Conservation (phyloP, 257 asterid genomes). For the Solanum habrochaites region DNA sequence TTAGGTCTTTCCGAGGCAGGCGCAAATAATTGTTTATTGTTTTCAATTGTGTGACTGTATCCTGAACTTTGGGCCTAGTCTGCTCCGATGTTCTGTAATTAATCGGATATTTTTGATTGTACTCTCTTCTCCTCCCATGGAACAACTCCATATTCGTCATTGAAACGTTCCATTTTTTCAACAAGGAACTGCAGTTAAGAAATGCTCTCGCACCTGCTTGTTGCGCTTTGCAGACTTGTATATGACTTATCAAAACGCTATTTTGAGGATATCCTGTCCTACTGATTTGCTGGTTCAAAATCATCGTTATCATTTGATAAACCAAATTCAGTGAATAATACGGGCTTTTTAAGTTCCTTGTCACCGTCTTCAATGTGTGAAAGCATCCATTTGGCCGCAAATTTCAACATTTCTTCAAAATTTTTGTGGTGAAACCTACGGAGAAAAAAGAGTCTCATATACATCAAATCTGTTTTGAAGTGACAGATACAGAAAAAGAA, state of each 20-base stretch:
- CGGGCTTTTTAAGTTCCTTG: constrained; percentile 74
- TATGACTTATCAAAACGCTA: constrained; percentile 57
- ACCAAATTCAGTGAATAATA: constrained; percentile 88
- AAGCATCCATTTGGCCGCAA: constrained; percentile 69
- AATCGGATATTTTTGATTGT: constrained; percentile 46
- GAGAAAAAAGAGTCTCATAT: not conserved
- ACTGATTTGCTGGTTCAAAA: constrained; percentile 50
- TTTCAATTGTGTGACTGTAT: constrained; percentile 49
- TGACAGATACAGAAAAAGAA: not conserved
- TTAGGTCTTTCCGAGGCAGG: constrained; percentile 10
- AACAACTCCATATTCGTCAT: constrained; percentile 84
- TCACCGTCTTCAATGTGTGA: constrained; percentile 99
- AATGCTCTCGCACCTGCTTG: constrained; percentile 76
- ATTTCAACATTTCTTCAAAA: constrained; percentile 62
- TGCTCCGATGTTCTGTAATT: constrained; percentile 80
- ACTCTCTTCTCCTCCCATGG: constrained; percentile 90
- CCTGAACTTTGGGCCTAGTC: constrained; percentile 85
- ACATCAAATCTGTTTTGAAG: not conserved
- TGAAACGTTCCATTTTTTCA: constrained; percentile 78
- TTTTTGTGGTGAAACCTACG: constrained; percentile 68
- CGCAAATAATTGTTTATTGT: constrained; percentile 59
- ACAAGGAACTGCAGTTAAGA: constrained; percentile 88
- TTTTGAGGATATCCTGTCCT: constrained; percentile 55
- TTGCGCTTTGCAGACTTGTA: constrained; percentile 61
- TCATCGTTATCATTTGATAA: constrained; percentile 61